Conservation (phyloP, 306 rosid species). For the Vachellia collinsii region DNA sequence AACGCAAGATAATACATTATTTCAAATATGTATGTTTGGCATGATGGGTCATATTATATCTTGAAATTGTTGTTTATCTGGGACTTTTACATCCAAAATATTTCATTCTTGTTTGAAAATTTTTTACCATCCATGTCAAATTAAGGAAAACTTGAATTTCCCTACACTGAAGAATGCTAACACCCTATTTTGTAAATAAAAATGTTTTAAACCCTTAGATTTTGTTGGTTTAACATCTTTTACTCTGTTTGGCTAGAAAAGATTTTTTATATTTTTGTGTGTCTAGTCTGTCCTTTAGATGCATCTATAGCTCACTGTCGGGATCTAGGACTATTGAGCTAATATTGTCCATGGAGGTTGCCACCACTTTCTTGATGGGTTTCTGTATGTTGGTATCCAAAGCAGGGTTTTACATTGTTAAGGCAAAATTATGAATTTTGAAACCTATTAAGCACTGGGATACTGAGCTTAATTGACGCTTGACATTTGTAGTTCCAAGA, state of each 20-base stretch:
- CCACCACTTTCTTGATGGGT: background rate
- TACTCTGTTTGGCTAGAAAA: background rate
- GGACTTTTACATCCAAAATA: background rate
- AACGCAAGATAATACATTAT: conserved; percentile 13
- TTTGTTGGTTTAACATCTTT: background rate
- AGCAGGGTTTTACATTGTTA: background rate
- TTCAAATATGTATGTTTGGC: conserved; percentile 22
- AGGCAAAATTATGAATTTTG: background rate
- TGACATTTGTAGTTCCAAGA: background rate
- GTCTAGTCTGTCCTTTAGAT: background rate
- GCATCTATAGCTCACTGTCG: background rate
- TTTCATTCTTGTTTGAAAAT: background rate
- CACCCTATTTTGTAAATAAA: background rate
- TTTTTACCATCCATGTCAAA: background rate
- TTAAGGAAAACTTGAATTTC: background rate
- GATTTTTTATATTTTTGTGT: background rate
- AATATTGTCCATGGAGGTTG: background rate
- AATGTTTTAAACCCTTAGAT: conserved; percentile 3
- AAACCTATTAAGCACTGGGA: background rate
- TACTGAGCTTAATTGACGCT: background rate
- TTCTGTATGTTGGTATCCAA: background rate
- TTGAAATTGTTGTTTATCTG: background rate
- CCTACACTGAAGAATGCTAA: conserved; percentile 9
- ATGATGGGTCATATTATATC: conserved; percentile 27
- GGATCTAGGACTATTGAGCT: background rate